Evolutionary conservation across 2,329 filamentous ascomycete genomes (phyloP).

Genomic region (Ophiostoma ips): DNA sequence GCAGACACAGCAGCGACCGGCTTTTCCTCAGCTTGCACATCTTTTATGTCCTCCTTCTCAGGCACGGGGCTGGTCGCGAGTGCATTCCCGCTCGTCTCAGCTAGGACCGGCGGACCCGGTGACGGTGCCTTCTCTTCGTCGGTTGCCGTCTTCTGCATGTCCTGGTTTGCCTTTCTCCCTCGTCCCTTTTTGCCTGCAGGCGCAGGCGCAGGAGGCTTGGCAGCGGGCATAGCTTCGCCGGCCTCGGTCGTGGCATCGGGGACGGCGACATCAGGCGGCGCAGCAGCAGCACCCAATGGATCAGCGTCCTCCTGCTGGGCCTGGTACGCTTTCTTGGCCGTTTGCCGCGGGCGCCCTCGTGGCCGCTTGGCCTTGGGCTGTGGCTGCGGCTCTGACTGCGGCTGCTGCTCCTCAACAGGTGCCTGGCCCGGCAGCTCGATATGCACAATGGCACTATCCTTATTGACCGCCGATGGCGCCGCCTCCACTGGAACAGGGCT

Average conservation of each 20-base stretch:
- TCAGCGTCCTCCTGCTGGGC: background rate
- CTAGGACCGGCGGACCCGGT: too few relatives aligned
- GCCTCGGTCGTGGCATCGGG: background rate
- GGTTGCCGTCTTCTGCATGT: conserved; percentile 4
- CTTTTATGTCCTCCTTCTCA: conserved; percentile 2
- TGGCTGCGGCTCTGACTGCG: background rate
- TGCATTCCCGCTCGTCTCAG: conserved; percentile 5
- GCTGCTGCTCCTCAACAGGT: background rate
- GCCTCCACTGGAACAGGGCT: background rate
- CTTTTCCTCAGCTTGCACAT: too few relatives aligned
- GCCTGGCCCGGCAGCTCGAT: background rate
- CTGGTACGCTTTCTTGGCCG: background rate
- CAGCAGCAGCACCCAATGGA: too few relatives aligned
- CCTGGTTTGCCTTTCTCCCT: conserved; percentile 4
- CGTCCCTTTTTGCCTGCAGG: background rate
- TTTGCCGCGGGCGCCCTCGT: conserved; percentile 7
- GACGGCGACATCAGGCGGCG: background rate
- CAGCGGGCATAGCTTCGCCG: background rate
- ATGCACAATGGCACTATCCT: background rate
- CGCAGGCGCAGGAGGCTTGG: background rate
- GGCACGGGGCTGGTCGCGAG: background rate
- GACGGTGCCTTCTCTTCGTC: background rate
- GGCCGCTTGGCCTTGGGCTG: background rate
- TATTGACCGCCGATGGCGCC: background rate
- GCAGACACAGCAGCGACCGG: background rate